Evolutionary conservation across 352 stramenopile species (phyloP), one percentile per base, ranked within the genome.

Genomic region (Phytophthora cactorum): DNA sequence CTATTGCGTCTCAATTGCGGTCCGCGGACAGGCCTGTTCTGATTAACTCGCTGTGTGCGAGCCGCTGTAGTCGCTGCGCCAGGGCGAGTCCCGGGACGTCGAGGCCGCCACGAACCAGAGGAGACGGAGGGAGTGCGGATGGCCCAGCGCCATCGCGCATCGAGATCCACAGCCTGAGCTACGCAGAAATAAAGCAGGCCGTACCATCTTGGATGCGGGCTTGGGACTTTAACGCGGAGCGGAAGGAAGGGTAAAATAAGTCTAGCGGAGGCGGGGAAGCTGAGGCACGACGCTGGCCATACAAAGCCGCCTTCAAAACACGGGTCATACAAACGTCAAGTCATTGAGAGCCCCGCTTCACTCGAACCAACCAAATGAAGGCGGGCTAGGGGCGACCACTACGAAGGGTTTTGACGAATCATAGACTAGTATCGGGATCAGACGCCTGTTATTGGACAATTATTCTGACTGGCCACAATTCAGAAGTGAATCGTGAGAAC

Each of bases 181-280:
- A 58, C 8, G 38, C 12, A 43, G 12, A 57, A 34, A 8, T 44
- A 44, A 39, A 51, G 41, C 15, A 41, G 29, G 12, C 34, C 82
- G 78, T 91, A 93, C 84, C 84, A 93, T 93, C 81, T 90, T 93
- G 75, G 78, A 88, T 83, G 80, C 79, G 86, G 84, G 81, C 66
- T 85, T 89, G 84, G 66, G 82, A 93, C 82, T 93, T 90, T 85
- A 86, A 90, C 81, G 81, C 81, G 85, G 82, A 93, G 82, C 84
- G 79, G 83, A 90, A 91, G 82, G 84, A 92, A 90, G 84, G 85
- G 82, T 86, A 88, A 86, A 93, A 88, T 89, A 88, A 85, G 79
- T 81, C 74, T 78, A 78, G 66, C 69, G 46, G 28, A 68, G 56
- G 60, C 65, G 59, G 66, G 59, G 66, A 71, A 68, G 52, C 68